These are phyloP conservation scores for Porodaedalea pini DNA, from an alignment of 1,284 basidiomycete genomes.

Conservation along the genomic window DNA sequence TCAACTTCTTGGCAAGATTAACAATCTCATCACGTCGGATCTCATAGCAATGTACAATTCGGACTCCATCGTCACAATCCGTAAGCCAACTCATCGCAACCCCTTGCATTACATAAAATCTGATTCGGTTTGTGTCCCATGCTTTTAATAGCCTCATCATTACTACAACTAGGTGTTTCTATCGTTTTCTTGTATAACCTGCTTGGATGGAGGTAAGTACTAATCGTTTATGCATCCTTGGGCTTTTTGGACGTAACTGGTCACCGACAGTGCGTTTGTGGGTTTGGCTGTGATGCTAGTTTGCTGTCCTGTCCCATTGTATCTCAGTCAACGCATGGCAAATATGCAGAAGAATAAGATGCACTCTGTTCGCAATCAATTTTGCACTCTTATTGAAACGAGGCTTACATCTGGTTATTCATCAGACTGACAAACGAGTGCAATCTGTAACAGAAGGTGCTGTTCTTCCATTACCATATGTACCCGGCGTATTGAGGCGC, in stretches of 20 bases:
- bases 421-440: conserved; percentile 36
- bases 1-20: conserved; percentile 39
- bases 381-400: too few species aligned
- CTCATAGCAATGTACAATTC: conserved; percentile 21
- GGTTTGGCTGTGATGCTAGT: conserved; percentile 36
- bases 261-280: conserved; percentile 34
- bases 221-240: too few species aligned
- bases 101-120: too few species aligned
- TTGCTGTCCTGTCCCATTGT: conserved; percentile 35
- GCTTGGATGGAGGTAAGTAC: conserved; percentile 26
- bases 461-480: too few species aligned
- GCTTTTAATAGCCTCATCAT: conserved; percentile 20
- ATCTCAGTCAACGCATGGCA: conserved; percentile 21
- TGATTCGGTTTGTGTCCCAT: too few species aligned
- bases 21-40: conserved; percentile 30
- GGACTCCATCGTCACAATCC: conserved; percentile 14
- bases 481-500: too few species aligned
- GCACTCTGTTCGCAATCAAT: conserved; percentile 21
- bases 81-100: too few species aligned
- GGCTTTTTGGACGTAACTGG: too few species aligned
- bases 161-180: conserved; percentile 29
- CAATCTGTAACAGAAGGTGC: conserved; percentile 36
- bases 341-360: conserved; percentile 24
- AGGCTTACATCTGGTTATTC: not conserved
- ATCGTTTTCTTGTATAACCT: conserved; percentile 31